Evolutionary conservation across 2,329 filamentous ascomycete genomes (phyloP).

Genomic region (Aspergillus intermedius): DNA sequence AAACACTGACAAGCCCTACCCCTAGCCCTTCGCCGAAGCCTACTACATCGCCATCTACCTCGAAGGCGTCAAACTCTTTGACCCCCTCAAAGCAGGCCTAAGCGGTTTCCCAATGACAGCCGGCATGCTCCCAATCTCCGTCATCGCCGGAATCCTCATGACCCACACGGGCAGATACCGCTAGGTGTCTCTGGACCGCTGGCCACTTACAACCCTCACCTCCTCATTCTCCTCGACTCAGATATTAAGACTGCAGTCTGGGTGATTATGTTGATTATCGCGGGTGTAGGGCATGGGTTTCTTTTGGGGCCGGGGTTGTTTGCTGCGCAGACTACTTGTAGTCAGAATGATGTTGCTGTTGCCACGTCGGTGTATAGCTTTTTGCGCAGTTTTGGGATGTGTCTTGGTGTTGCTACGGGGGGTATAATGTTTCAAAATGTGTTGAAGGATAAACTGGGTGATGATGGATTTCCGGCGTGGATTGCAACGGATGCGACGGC

Average conservation of each 20-base stretch:
- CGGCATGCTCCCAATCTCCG: constrained; percentile 56
- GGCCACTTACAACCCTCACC: constrained; percentile 54
- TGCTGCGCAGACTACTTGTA: constrained; percentile 56
- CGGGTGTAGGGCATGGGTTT: constrained; percentile 57
- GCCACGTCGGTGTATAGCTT: constrained; percentile 62
- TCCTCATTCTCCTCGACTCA: constrained; percentile 24
- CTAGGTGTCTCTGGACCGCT: constrained; percentile 55
- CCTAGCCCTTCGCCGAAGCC: constrained; percentile 41
- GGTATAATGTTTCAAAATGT: constrained; percentile 64
- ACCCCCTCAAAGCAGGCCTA: constrained; percentile 49
- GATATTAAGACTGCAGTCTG: constrained; percentile 49
- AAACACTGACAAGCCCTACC: background rate
- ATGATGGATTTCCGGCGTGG: too few relatives aligned
- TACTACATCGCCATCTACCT: constrained; percentile 49
- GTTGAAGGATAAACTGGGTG: too few relatives aligned
- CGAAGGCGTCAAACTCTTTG: constrained; percentile 46
- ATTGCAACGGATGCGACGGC: too few relatives aligned
- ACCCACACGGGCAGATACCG: constrained; percentile 54
- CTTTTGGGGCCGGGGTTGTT: constrained; percentile 60
- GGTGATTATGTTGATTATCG: constrained; percentile 55
- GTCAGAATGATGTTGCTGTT: constrained; percentile 52
- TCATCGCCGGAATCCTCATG: constrained; percentile 44
- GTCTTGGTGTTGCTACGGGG: constrained; percentile 59
- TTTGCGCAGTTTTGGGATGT: constrained; percentile 58
- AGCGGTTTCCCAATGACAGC: constrained; percentile 55